These are phyloP conservation scores for Scytalidium sp. DNA, from an alignment of 2,329 filamentous ascomycete genomes.

Conservation along the genomic window DNA sequence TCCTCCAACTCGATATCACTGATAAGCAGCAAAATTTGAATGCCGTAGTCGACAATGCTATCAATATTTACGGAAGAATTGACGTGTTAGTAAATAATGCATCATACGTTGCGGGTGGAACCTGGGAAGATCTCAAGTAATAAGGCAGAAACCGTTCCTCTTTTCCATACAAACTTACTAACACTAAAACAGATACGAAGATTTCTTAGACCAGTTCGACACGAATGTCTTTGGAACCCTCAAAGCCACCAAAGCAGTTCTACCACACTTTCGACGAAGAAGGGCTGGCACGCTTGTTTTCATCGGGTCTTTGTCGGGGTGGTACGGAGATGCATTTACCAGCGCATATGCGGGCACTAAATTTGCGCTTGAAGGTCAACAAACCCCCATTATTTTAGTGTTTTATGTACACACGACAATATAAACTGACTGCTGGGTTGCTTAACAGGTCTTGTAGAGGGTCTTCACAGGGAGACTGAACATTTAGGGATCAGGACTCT, in stretches of 20 bases:
- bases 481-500: constrained; percentile 8
- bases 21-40: constrained; percentile 33
- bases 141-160: background rate
- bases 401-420: background rate
- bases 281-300: constrained; percentile 30
- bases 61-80: constrained; percentile 25
- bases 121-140: constrained; percentile 25
- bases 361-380: constrained; percentile 10
- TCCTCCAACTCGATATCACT: constrained; percentile 46
- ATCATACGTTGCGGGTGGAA: constrained; percentile 20
- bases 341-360: constrained; percentile 12
- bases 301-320: constrained; percentile 9
- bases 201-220: constrained; percentile 32
- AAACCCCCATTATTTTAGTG: background rate
- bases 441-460: constrained; percentile 5
- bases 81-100: constrained; percentile 36
- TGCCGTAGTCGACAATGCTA: constrained; percentile 29
- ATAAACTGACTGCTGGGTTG: background rate
- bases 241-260: constrained; percentile 44
- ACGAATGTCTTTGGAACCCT: constrained; percentile 52
- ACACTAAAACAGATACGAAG: constrained; percentile 7
- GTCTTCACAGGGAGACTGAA: constrained; percentile 2
- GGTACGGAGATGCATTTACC: constrained; percentile 2
- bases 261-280: constrained; percentile 42
- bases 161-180: background rate